Base-by-base conservation (phyloP, 2,329 filamentous ascomycete species). In the Alternaria angustiovoidea region DNA sequence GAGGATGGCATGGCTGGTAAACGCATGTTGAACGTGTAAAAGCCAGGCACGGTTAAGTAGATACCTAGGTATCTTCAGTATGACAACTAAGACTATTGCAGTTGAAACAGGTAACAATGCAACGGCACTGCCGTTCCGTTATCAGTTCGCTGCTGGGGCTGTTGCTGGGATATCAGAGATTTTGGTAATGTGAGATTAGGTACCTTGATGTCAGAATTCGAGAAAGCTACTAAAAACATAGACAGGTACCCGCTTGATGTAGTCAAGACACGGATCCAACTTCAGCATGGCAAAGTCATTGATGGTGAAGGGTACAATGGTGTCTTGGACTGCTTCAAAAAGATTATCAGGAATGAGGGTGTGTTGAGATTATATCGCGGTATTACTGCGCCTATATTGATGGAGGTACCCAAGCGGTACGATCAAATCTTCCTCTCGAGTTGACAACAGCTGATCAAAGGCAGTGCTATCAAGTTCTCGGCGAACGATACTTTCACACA, bases 171-270 rank as follows among this genome's bases (percentile, higher is more conserved):
- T 61, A 28, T 59, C 47, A 3, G 62, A 74, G 69, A 72, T 74
- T 32, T 39, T 72, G 44, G 62, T 70, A 16, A 72, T 74, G 70
- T 74, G 61, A 69, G 63, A 48, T 28, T 34, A 36, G 14, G 32
- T 36, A 43, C n/a, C 46, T 46, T 47, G 28, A 36, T 16, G 28
- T 18, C 7, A n/a, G 14, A n/a, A 8, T n/a, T 38, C n/a, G 46
- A 55, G 22, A 9, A 22, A 38, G 14, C 43, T 55, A 47, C 70
- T 75, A 66, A 75, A 63, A 65, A 24, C 54, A 67, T 67, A 71
- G 67, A 57, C 65, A 75, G 72, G 72, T 75, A 75, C 54, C 72
- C 72, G 6, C 69, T 75, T 49, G 72, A 75, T 59, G 71, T 75
- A 14, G 72, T 75, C 4, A 75, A 75, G 52, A 75, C 72, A 14